Evolutionary conservation across 768 basidiomycete genomes (phyloP), one percentile per base, ranked within the genome.

Genomic region (Podaxis sp.): DNA sequence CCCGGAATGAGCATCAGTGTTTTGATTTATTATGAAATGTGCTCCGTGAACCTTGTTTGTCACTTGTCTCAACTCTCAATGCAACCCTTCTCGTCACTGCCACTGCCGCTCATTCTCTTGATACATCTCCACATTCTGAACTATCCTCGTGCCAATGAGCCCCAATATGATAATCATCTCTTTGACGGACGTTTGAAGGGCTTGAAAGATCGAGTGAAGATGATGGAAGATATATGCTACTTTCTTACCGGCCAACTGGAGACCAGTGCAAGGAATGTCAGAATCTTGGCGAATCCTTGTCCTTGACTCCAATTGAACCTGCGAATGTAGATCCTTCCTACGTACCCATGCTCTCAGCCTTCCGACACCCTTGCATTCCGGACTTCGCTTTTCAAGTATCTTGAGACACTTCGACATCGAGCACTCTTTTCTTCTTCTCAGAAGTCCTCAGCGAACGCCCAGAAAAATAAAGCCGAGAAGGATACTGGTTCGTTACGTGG

Each of bases 71-170:
- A 17, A 3, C 38, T n/a, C 46, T n/a, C 59, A 8, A 73, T 73
- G 73, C 37, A 67, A 13, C 43, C 66, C 9, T 64, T 71, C 9
- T 65, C 70, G 46, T 59, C 69, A 17, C 66, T 83, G 0, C 82
- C 83, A 5, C 63, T 74, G 15, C 69, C 78, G n/a, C 73, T 85
- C 11, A 68, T 85, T 13, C 72, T 86, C 12, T 75, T 85, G 8
- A 70, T 85, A 7, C 83, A 85, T 63, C 76, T 85, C 6, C 80
- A 85, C 63, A 79, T 85, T 12, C 73, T 86, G 17, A 74, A 79
- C 59, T 84, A 82, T 67, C 82, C 82, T 0, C 67, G 77, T 17
- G 77, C 76, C 0, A 79, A 83, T 63, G 76, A 77, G 15, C 70
- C 80, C 4, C 80, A 81, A 70, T 85, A 83, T 65, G 80, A 83